Conservation (phyloP, 345 rosid genomes). For the Eucalyptus shirleyi region DNA sequence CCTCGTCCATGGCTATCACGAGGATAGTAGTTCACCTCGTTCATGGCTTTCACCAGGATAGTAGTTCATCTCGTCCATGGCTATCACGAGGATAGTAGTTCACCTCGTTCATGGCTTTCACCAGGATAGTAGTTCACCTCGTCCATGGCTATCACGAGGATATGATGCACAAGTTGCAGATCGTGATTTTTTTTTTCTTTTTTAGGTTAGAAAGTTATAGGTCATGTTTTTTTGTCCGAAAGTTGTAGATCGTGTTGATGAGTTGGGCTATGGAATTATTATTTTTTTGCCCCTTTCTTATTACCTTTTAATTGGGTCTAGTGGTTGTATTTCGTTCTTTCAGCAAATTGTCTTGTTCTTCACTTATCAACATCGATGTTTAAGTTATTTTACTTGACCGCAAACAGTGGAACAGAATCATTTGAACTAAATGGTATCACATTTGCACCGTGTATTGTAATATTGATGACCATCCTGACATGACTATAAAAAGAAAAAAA, state of each 20-base stretch:
- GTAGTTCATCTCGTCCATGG: background rate
- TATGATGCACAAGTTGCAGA: accelerated
- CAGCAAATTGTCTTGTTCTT: background rate
- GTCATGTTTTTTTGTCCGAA: too few relatives aligned
- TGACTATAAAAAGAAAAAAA: background rate
- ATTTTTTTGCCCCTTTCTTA: background rate
- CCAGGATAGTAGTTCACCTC: too few relatives aligned
- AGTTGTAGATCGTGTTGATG: background rate
- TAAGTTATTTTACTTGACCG: background rate
- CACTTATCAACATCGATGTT: background rate
- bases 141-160: background rate
- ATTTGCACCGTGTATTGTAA: accelerated
- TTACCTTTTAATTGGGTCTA: background rate
- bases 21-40: background rate
- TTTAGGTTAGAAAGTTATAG: too few relatives aligned
- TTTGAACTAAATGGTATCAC: background rate
- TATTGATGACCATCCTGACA: background rate
- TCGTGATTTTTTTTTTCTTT: too few relatives aligned
- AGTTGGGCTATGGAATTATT: background rate
- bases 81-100: too few relatives aligned
- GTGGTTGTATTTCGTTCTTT: background rate
- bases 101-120: too few relatives aligned
- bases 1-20: too few relatives aligned
- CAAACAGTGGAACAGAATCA: accelerated
- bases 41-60: too few relatives aligned